Base-by-base conservation (phyloP, 2,329 filamentous ascomycete genomes). In the Apiospora kogelbergensis region DNA sequence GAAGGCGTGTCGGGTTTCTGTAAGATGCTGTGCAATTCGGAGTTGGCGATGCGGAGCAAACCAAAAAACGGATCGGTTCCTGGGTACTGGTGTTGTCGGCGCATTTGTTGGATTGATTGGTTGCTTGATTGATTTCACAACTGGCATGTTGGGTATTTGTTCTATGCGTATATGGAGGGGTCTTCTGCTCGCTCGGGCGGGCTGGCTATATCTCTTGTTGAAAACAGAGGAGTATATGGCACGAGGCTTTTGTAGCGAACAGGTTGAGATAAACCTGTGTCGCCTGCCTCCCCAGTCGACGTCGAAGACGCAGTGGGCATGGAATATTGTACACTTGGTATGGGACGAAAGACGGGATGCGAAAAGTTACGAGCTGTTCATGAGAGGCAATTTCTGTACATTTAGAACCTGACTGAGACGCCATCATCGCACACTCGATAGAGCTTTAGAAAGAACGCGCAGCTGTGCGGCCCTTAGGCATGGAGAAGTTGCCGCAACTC, bases 281-380 rank as follows among this genome's bases (percentile, higher is more conserved):
- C n/a, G 53, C 53, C 53, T 57, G 48, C 48, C 30, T 37, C 53
- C 53, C 30, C 37, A 30, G 20, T n/a, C 30, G 53, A 37, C 53
- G 30, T 60, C 20, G 53, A 60, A 60, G 11, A n/a, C 20, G 53
- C 30, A 33, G 53, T 60, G 53, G 53, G 7, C 53, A 60, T 60
- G 53, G 53, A 60, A 60, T 60, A 60, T 60, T 60, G 53, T 60
- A 37, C 53, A 37, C 53, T 37, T 60, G 53, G 30, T 26, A 37
- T 30, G 20, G 30, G 30, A 60, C 53, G 53, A n/a, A n/a, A 60
- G 53, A 37, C 30, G 20, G 53, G 30, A 37, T 37, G 30, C 33
- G 30, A n/a, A 37, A 33, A 33, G 53, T 37, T 60, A 60, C n/a
- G 17, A 30, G 53, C 22, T 60, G 53, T 37, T 60, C 53, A 37